Base-by-base conservation (phyloP, 2,329 filamentous ascomycete genomes). In the Dactylonectria macrodidyma region DNA sequence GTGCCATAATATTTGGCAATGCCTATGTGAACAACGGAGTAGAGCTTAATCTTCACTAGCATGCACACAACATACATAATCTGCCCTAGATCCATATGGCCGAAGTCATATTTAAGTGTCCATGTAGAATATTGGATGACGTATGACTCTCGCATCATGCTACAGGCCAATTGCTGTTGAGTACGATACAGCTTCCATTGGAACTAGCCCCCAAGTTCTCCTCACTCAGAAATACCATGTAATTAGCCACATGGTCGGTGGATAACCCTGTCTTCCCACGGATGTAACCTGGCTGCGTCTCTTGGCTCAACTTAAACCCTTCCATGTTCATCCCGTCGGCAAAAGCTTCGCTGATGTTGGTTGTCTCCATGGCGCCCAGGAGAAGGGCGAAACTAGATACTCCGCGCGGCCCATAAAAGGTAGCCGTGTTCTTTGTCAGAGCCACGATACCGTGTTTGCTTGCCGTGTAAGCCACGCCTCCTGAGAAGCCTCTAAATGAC, bases 361-460 rank as follows among this genome's bases (percentile, higher is more conserved):
- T 90, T 19, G 80, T 67, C 85, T 90, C 89, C n/a, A 80, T 84
- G 10, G 86, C 87, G 48, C 88, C 80, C 69, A 88, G 77, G 59
- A 70, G 24, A 66, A 90, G 77, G 2, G 83, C 84, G 38, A 88
- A 82, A 69, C 81, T 84, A 57, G 84, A 83, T 66, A 91, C 87
- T 26, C 87, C 87, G 77, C 86, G 85, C 34, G 80, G 78, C 1
- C 84, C 84, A 72, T 91, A 91, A 73, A 83, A 87, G 0, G 84
- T 82, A 2, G 88, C 88, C 14, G 87, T 90, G 77, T 87, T 90
- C 77, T 86, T 87, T 14, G 86, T 88, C 64, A 90, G 77, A 1
- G 85, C 87, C 3, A 87, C 73, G 14, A 89, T 74, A 10, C 84
- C 87, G 71, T 89, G 86, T 78, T 89, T 89, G 77, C 81, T 84